These are phyloP conservation scores for Fusarium foetens DNA, from an alignment of 2,329 filamentous ascomycete genomes.

Conservation along the genomic window DNA sequence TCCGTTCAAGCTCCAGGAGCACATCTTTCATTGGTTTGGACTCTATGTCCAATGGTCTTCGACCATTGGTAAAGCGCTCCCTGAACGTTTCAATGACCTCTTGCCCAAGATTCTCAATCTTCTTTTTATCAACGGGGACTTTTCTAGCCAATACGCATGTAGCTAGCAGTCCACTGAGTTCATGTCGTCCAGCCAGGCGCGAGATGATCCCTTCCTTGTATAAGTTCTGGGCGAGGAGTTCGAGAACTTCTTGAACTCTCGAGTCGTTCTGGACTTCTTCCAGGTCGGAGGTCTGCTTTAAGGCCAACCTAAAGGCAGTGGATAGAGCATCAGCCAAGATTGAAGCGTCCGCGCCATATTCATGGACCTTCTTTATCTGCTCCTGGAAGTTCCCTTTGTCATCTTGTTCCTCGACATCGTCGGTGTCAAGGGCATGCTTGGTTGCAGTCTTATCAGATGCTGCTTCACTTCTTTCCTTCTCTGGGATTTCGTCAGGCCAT, in stretches of 20 bases:
- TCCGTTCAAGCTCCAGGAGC: slow-evolving; percentile 12
- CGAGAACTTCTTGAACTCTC: slow-evolving; percentile 22
- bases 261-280: slow-evolving; percentile 9
- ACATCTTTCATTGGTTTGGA: slow-evolving; percentile 16
- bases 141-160: slow-evolving; percentile 24
- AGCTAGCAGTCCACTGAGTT: slow-evolving; percentile 19
- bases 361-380: neutral
- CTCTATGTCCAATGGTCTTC: slow-evolving; percentile 9
- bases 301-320: slow-evolving; percentile 13
- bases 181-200: slow-evolving; percentile 4
- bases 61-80: slow-evolving; percentile 17
- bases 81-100: slow-evolving; percentile 17
- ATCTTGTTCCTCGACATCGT: neutral
- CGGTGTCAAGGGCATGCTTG: neutral
- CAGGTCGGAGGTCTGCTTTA: slow-evolving; percentile 1
- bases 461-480: neutral
- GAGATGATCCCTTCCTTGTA: neutral
- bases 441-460: neutral
- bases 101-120: slow-evolving; percentile 4
- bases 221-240: neutral
- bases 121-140: slow-evolving; percentile 17
- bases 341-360: neutral
- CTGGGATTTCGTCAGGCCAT: slow-evolving; percentile 32
- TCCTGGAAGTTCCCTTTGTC: neutral
- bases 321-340: slow-evolving; percentile 10